Base-by-base conservation (phyloP, 2,329 filamentous ascomycete species). In the Colletotrichum lini region DNA sequence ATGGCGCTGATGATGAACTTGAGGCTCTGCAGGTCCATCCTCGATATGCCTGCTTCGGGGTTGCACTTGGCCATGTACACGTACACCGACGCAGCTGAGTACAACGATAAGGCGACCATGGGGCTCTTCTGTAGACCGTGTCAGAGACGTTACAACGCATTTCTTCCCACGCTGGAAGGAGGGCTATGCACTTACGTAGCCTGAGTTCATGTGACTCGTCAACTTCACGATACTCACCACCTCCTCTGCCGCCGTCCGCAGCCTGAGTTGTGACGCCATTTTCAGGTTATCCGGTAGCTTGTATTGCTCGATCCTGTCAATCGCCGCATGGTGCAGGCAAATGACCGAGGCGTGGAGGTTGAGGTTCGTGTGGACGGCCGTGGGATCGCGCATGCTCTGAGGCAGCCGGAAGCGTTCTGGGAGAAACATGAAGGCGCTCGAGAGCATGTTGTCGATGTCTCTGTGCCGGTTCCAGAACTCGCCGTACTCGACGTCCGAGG, bases 301-400 rank as follows among this genome's bases (percentile, higher is more conserved):
- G 77, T 95, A 87, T 76, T 91, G 92, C 66, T 95, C 92, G 0
- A 92, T 92, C 78, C 93, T 95, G 81, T 95, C 94, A 10, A 96
- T 91, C 1, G 95, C 95, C 1, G 94, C 93, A 80, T 97, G 94
- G 77, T 98, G 95, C 6, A 98, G 85, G 79, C 94, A 97, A 64
- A 98, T 98, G 10, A 93, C 89, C 1, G 94, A 92, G 0, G 95
- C 94, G 77, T 98, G 95, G 3, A 98, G 89, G 77, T 94, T 95
- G 85, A 98, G 92, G 74, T 98, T 98, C 61, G 92, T 86, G 78
- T 97, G 95, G 0, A 97, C 88, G 8, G 94, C 90, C 56, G 93
- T 91, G 0, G 92, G 87, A 75, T 97, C 89, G 49, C 87, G 85
- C 62, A 94, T 82, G 15, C 92, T 91, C 35, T 85, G 82, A 0